Evolutionary conservation across 2,329 filamentous ascomycete genomes (phyloP).

Genomic region (Polytolypa hystricis): DNA sequence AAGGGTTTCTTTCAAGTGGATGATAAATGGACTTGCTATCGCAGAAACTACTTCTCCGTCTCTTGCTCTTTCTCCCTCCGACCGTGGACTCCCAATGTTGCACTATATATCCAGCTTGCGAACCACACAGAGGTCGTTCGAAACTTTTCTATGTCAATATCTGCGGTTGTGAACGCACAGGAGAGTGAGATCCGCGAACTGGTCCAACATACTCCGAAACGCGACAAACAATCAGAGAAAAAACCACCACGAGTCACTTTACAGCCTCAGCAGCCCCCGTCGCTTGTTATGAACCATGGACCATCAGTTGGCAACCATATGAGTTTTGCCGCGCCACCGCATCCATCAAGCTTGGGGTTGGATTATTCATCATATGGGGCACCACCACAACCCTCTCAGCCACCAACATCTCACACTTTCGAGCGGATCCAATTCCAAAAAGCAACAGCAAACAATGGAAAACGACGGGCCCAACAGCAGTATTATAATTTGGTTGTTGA

Average conservation of each 20-base stretch:
- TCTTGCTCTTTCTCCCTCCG: conserved; percentile 64
- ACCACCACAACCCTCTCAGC: conserved; percentile 23
- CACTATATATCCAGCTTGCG: conserved; percentile 45
- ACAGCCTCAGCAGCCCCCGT: conserved; percentile 51
- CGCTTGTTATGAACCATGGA: conserved; percentile 22
- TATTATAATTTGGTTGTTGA: conserved; percentile 88
- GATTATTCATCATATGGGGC: conserved; percentile 25
- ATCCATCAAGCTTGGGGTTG: conserved; percentile 19
- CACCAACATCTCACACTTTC: conserved; percentile 50
- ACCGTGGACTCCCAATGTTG: conserved; percentile 46
- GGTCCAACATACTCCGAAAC: conserved; percentile 82
- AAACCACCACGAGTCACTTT: conserved; percentile 61
- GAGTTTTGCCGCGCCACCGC: conserved; percentile 17
- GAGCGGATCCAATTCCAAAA: conserved; percentile 92
- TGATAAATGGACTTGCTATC: conserved; percentile 82
- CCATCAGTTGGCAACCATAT: conserved; percentile 17
- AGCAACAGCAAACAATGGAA: conserved; percentile 87
- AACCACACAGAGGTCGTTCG: conserved; percentile 48
- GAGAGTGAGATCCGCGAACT: conserved; percentile 68
- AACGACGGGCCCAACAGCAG: conserved; percentile 78
- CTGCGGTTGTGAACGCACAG: conserved; percentile 67
- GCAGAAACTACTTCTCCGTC: conserved; percentile 83
- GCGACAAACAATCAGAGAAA: conserved; percentile 74
- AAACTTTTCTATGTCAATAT: conserved; percentile 72
- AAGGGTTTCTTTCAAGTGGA: conserved; percentile 81